Conservation (phyloP, 2,329 filamentous ascomycete genomes). For the Aspergillus melleus region DNA sequence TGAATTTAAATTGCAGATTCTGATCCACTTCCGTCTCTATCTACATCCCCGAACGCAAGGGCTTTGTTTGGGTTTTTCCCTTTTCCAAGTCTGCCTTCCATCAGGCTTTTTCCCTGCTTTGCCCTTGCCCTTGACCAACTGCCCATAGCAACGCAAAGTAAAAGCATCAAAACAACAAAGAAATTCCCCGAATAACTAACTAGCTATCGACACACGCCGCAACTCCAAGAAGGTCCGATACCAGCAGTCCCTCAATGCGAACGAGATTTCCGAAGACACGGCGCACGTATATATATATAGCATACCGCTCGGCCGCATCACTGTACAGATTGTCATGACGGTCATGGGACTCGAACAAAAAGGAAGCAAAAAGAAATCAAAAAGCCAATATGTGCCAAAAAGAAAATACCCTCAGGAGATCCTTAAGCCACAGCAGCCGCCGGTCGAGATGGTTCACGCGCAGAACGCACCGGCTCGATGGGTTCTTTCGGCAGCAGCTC, state of each 20-base stretch:
- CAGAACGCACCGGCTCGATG: constrained; percentile 34
- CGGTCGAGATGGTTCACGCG: constrained; percentile 27
- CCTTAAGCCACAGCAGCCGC: constrained; percentile 30
- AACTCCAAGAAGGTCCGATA: constrained; percentile 22
- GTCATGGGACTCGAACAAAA: constrained; percentile 3
- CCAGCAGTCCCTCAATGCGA: constrained; percentile 28
- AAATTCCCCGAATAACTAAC: constrained; percentile 5
- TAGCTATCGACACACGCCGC: constrained; percentile 9
- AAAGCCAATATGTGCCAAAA: constrained; percentile 1
- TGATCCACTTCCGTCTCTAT: constrained; percentile 11
- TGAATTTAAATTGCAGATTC: constrained; percentile 9
- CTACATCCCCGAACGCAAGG: constrained; percentile 19
- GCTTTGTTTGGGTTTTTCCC: constrained; percentile 7
- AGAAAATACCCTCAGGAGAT: not conserved
- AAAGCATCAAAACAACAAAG: not conserved
- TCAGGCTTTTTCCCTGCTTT: constrained; percentile 1
- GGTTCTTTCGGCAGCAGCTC: constrained; percentile 49
- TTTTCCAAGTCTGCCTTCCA: not conserved
- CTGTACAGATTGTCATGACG: not conserved
- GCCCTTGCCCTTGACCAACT: not conserved
- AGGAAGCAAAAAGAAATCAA: constrained; percentile 4
- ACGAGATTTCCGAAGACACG: constrained; percentile 9
- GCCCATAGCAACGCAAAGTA: constrained; percentile 7
- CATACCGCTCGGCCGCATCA: constrained; percentile 9
- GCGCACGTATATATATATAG: constrained; percentile 11